A percentile compares a stretch with the other conserved stretches of the same genome.
Conservation (phyloP, 352 stramenopile species). For the Phytophthora meadii region DNA sequence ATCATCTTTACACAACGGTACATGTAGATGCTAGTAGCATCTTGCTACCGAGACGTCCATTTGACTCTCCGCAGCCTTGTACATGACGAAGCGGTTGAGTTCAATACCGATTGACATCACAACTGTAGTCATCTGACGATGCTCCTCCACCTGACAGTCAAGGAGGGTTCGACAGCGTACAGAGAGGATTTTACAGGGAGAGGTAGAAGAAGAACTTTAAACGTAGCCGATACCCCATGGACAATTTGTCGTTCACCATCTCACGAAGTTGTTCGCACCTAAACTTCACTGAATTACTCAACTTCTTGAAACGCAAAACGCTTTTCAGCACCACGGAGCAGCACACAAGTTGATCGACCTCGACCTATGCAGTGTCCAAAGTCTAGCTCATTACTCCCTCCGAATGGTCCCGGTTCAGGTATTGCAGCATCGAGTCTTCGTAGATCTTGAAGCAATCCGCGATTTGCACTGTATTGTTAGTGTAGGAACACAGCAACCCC, state of each 20-base stretch:
- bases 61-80: slow-evolving; percentile 34
- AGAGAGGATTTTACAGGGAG: no score
- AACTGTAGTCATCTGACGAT: slow-evolving; percentile 28
- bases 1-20: slow-evolving; percentile 32
- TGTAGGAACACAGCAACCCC: no score
- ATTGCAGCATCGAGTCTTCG: slow-evolving; percentile 83
- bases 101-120: slow-evolving; percentile 25
- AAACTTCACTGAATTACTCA: slow-evolving; percentile 73
- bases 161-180: slow-evolving; percentile 24
- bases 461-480: no score
- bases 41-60: neutral
- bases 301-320: slow-evolving; percentile 73
- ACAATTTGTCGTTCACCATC: slow-evolving; percentile 77
- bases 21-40: neutral
- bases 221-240: neutral
- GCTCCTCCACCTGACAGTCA: slow-evolving; percentile 33
- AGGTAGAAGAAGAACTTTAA: slow-evolving; percentile 24
- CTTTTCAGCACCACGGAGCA: slow-evolving; percentile 72
- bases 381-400: slow-evolving; percentile 35
- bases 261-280: slow-evolving; percentile 78
- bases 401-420: slow-evolving; percentile 77
- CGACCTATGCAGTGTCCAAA: slow-evolving; percentile 56
- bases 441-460: slow-evolving; percentile 39
- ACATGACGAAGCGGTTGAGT: slow-evolving; percentile 38
- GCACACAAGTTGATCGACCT: slow-evolving; percentile 49